Evolutionary conservation across 1,284 basidiomycete species (phyloP).

Genomic region (Trametes polyzona): DNA sequence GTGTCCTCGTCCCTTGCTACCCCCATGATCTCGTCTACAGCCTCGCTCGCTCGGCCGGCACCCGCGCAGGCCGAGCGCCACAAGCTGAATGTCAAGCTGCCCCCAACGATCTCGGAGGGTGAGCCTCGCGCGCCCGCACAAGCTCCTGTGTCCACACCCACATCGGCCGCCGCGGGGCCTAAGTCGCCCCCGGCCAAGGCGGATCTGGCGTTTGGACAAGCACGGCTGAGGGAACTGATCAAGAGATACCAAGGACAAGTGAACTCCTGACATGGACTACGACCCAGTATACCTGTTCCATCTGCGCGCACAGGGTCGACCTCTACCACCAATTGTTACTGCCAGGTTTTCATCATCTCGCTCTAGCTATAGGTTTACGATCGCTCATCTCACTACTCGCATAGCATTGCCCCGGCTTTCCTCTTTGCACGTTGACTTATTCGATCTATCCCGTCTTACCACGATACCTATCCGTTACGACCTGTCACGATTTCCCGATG

Average conservation of each 20-base stretch:
- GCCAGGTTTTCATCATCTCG: no score
- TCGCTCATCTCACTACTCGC: neutral
- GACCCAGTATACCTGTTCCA: neutral
- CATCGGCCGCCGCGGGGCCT: constrained; percentile 13
- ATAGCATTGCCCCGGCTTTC: neutral
- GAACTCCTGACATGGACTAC: constrained; percentile 13
- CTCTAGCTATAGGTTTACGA: neutral
- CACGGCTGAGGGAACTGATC: constrained; percentile 74
- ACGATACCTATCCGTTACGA: constrained; percentile 21
- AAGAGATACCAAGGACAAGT: constrained; percentile 69
- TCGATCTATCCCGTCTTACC: constrained; percentile 1
- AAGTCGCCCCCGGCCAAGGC: constrained; percentile 32
- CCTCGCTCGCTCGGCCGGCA: constrained; percentile 63
- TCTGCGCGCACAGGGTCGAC: neutral
- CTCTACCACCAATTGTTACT: neutral
- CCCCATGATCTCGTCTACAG: constrained; percentile 72
- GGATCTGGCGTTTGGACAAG: constrained; percentile 74
- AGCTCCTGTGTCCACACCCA: neutral
- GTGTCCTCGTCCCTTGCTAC: constrained; percentile 70
- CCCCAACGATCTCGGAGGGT: constrained; percentile 41
- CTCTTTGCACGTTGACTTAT: constrained; percentile 23
- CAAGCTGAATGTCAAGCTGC: constrained; percentile 29
- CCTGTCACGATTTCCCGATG: constrained; percentile 18
- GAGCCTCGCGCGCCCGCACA: constrained; percentile 15
- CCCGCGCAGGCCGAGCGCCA: constrained; percentile 25